Evolutionary conservation across 2,329 filamentous ascomycete genomes (phyloP).

Genomic region (Phyllosticta citriasiana): DNA sequence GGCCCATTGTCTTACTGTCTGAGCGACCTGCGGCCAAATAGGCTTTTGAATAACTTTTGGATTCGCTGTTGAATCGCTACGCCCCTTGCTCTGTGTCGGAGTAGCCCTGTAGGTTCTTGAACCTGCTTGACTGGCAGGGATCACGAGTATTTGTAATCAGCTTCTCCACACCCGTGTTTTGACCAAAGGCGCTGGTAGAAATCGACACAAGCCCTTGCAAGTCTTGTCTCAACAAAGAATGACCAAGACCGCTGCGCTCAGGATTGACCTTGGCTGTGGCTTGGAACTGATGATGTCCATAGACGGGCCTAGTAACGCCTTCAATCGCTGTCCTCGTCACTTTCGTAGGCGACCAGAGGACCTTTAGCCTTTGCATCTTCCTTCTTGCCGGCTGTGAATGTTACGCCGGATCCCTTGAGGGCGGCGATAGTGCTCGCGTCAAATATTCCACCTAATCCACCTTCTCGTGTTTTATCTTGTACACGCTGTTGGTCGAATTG

Average conservation of each 20-base stretch:
- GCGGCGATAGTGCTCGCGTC: constrained; percentile 74
- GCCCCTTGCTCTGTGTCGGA: background rate
- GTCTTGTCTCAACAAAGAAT: background rate
- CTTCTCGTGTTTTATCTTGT: constrained; percentile 12
- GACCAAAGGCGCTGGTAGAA: background rate
- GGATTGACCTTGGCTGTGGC: background rate
- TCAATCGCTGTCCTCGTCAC: constrained; percentile 68
- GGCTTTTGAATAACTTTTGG: no score
- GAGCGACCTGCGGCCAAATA: no score
- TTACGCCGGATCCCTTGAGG: constrained; percentile 47
- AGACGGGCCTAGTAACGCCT: background rate
- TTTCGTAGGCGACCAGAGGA: constrained; percentile 80
- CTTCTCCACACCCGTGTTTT: background rate
- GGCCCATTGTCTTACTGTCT: no score
- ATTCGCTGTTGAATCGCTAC: background rate
- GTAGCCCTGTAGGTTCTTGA: background rate
- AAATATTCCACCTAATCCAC: constrained; percentile 56
- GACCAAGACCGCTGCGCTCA: background rate
- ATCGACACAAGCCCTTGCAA: background rate
- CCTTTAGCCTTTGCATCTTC: constrained; percentile 48
- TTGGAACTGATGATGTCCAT: background rate
- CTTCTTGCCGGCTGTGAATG: constrained; percentile 43
- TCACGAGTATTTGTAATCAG: background rate
- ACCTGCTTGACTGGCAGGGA: background rate
- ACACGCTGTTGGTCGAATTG: constrained; percentile 11